Evolutionary conservation across 495 filamentous ascomycete species (phyloP), one percentile per base, ranked within the genome.

Genomic region (Lepidopterella palustris): DNA sequence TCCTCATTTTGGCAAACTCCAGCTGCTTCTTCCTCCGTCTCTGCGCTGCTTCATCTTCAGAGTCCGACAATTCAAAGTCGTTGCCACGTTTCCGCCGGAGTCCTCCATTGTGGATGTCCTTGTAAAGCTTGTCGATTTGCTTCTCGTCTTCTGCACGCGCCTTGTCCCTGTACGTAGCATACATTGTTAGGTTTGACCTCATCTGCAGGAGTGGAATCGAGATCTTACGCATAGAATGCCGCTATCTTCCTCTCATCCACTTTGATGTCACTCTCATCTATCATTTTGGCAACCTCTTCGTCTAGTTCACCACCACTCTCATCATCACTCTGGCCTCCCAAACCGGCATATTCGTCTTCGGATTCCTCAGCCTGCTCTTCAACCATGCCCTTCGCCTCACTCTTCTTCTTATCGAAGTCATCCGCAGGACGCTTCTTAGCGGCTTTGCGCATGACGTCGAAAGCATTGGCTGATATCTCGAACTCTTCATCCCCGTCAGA

Each of bases 341-440:
- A 77, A 1, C 95, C 95, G 29, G 92, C 93, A 69, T 96, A 99
- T 71, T 99, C 93, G 70, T 99, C 93, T 70, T 97, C 95, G 0
- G 95, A 97, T 76, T 99, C 93, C 65, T 93, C 89, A 39, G 93
- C 93, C 66, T 93, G 89, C 61, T 97, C 93, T 60, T 97, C 82
- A 18, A 99, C 77, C 77, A 96, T 89, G 13, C 85, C 85, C 57
- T 84, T 90, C 0, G 90, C 92, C 66, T 90, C 87, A 72, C 89
- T 95, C 69, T 86, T 93, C 66, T 85, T 89, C 75, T 87, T 93
- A 71, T 95, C 81, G 63, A 89, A 95, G 6, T 76, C 73, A 21
- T 80, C 73, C 2, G 67, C 64, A 2, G 60, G 62, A 24, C 74
- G 68, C 61, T 85, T 84, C 68, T 82, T 82, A 0, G 83, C 73